Percentiles rank a stretch among this genome's conserved stretches.
phyloP scores from a whole-genome alignment of 441 rosid genomes.

The Mallotus japonicus region DNA sequence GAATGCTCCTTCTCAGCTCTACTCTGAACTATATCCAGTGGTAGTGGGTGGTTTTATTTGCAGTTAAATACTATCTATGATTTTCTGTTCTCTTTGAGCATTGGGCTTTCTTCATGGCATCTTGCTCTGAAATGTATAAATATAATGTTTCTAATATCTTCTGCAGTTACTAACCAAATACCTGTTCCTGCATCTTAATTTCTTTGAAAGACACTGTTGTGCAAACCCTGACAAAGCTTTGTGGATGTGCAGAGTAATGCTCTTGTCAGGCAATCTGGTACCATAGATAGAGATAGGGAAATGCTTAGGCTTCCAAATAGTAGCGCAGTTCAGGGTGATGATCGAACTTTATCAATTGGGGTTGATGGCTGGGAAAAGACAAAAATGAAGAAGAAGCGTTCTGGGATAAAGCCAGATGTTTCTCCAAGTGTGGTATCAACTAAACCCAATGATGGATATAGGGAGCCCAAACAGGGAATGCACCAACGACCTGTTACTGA shows the following conservation, averaged over 20 bases:
- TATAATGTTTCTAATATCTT: slow-evolving; percentile 9
- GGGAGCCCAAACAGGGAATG: slow-evolving; percentile 79
- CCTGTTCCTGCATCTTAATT: slow-evolving; percentile 20
- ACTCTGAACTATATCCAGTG: neutral
- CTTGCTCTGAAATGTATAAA: slow-evolving; percentile 4
- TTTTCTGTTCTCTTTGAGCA: slow-evolving; percentile 1
- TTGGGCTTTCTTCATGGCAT: neutral
- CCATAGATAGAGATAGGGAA: slow-evolving; percentile 76
- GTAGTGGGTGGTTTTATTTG: neutral
- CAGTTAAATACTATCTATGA: neutral
- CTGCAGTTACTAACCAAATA: slow-evolving; percentile 13
- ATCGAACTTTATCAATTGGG: slow-evolving; percentile 64
- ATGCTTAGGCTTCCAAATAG: slow-evolving; percentile 54
- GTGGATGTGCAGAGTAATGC: slow-evolving; percentile 73
- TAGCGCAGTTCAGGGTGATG: slow-evolving; percentile 64
- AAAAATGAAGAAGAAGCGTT: slow-evolving; percentile 95
- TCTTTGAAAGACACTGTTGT: slow-evolving; percentile 20
- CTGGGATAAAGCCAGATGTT: slow-evolving; percentile 82
- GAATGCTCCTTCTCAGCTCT: neutral
- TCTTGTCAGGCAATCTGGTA: slow-evolving; percentile 61
- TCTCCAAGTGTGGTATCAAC: slow-evolving; percentile 52
- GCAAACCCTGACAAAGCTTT: slow-evolving; percentile 40
- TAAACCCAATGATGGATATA: slow-evolving; percentile 63
- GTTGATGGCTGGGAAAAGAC: slow-evolving; percentile 98
- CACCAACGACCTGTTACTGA: slow-evolving; percentile 63